Evolutionary conservation across 2,329 filamentous ascomycete species (phyloP), one percentile per base, ranked within the genome.

Genomic region (Aspergillus unguis): DNA sequence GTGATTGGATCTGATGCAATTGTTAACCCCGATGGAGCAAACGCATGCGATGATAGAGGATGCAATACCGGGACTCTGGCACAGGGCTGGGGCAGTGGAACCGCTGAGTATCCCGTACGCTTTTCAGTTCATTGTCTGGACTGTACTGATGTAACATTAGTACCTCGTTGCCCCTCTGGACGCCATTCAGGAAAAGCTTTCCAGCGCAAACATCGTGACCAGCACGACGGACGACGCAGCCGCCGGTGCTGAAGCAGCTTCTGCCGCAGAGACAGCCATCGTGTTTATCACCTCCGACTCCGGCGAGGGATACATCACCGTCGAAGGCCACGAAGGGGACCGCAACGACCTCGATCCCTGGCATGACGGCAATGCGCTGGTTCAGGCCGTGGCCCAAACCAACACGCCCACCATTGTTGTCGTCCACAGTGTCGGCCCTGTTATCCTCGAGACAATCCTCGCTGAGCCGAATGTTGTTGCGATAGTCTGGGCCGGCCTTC

Each of bases 71-170:
- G 84, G 4, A 85, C 84, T 0, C 75, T 90, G 2, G 86, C 80
- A 33, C 87, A 89, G 80, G 82, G 82, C 9, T 91, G 88, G 88
- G 88, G 88, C 1, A 87, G 84, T 3, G 88, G 88, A 44, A 85
- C 84, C 0, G 77, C 85, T 4, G 80, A 88, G 51, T 91, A 86
- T 72, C 85, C 87, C 0, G 61, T 65, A 53, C 8, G 50, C 36
- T 9, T 17, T 10, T 23, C 6, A 17, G 9, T 2, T 25, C n/a
- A 25, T 9, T 38, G 36, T n/a, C 25, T 3, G 26, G 6, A 3
- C 3, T 5, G 7, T 4, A 17, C 26, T n/a, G 7, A 52, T 28
- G 6, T n/a, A 4, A 27, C 32, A 8, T 6, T 43, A 70, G 57
- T 75, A 78, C 54, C 70, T 80, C 27, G 60, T 79, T 45, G 71